A percentile compares a stretch with the other conserved stretches of the same genome.
These are phyloP conservation scores for Glycyrrhiza uralensis DNA, from an alignment of 306 rosid genomes.

Conservation along the genomic window DNA sequence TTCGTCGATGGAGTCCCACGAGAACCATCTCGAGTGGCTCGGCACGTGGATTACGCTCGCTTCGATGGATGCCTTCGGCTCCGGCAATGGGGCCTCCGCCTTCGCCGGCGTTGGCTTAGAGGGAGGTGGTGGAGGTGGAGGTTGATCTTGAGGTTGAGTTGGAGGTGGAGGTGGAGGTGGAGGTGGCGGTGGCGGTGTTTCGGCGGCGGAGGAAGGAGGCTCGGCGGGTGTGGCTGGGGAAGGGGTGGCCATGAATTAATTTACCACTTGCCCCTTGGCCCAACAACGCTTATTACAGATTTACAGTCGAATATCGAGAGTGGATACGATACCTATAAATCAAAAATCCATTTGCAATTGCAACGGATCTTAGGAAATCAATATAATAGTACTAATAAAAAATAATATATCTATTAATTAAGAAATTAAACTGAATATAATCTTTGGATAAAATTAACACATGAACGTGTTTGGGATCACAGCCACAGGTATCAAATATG, in stretches of 20 bases:
- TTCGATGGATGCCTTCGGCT: slow-evolving; percentile 31
- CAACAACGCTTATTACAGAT: neutral
- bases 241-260: slow-evolving; percentile 22
- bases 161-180: neutral
- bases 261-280: neutral
- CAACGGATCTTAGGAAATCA: neutral
- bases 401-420: neutral
- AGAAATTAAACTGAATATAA: neutral
- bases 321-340: neutral
- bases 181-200: neutral
- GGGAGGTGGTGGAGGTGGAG: neutral
- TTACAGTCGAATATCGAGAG: no score
- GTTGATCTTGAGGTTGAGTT: neutral
- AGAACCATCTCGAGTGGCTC: slow-evolving; percentile 84
- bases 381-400: neutral
- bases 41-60: slow-evolving; percentile 48
- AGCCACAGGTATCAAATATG: no score
- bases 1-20: slow-evolving; percentile 57
- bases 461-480: no score
- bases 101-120: slow-evolving; percentile 17
- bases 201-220: neutral
- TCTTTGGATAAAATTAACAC: no score
- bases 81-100: slow-evolving; percentile 32
- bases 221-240: neutral
- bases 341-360: neutral